Conservation (phyloP, 352 stramenopile genomes). For the Phytophthora foliorum region DNA sequence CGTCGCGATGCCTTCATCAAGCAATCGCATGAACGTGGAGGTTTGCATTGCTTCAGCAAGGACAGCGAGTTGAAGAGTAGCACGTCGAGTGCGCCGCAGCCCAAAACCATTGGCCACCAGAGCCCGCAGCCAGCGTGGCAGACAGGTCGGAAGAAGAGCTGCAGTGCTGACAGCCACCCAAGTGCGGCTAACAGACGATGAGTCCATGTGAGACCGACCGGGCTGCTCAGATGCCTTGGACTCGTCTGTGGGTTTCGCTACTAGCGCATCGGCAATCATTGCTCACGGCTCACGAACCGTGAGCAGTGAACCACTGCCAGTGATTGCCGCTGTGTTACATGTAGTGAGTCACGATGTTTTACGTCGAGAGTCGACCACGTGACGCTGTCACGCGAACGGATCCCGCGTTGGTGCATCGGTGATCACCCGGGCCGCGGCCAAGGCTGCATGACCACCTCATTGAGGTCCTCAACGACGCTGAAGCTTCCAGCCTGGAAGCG, state of each 20-base stretch:
- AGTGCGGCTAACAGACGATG: not conserved
- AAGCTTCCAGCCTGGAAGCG: not conserved
- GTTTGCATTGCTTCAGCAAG: slow-evolving; percentile 32
- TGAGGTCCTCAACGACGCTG: slow-evolving; percentile 4
- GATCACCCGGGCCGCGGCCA: too few species aligned
- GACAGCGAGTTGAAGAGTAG: too few species aligned
- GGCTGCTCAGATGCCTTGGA: slow-evolving; percentile 9
- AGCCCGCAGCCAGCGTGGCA: slow-evolving; percentile 1
- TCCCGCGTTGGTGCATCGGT: not conserved
- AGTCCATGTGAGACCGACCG: slow-evolving; percentile 9
- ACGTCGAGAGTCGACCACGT: not conserved
- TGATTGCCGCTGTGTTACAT: too few species aligned
- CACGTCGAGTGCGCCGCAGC: too few species aligned
- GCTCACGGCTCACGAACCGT: too few species aligned
- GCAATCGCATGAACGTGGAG: slow-evolving; percentile 36
- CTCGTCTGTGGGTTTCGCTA: slow-evolving; percentile 23
- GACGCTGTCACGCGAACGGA: not conserved
- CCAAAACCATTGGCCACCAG: slow-evolving; percentile 21
- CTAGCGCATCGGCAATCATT: slow-evolving; percentile 2
- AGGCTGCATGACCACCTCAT: too few species aligned
- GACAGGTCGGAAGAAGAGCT: slow-evolving; percentile 15
- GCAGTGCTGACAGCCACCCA: not conserved
- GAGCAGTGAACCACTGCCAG: too few species aligned
- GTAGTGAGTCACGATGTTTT: not conserved
- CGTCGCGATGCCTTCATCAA: too few species aligned